phyloP scores from a whole-genome alignment of 2,329 filamentous ascomycete genomes.

The Aplosporella prunicola region DNA sequence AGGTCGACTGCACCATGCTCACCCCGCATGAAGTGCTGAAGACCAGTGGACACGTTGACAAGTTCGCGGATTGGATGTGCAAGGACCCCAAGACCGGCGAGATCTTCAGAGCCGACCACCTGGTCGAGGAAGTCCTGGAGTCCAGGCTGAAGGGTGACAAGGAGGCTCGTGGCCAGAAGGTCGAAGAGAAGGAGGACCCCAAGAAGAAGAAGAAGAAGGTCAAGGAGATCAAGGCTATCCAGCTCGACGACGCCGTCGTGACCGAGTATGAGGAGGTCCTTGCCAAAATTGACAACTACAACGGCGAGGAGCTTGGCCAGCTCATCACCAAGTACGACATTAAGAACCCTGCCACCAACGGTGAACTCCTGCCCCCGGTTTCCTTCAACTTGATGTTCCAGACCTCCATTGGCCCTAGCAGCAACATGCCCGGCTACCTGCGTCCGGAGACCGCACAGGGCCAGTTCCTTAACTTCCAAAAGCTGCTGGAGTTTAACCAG shows the following conservation, averaged over 20 bases:
- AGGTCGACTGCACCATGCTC: constrained; percentile 87
- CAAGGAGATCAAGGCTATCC: constrained; percentile 67
- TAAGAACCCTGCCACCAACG: constrained; percentile 73
- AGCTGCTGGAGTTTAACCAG: constrained; percentile 94
- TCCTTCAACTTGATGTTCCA: constrained; percentile 99
- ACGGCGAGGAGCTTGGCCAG: constrained; percentile 72
- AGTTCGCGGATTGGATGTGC: constrained; percentile 99
- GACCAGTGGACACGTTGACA: constrained; percentile 88
- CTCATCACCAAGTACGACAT: constrained; percentile 89
- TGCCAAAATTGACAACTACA: constrained; percentile 92
- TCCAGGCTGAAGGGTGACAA: constrained; percentile 80
- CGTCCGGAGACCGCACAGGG: constrained; percentile 95
- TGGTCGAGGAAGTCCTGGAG: constrained; percentile 91
- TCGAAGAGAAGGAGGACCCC: constrained; percentile 65
- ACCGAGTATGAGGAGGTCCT: constrained; percentile 86
- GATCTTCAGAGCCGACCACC: constrained; percentile 90
- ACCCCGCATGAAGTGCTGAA: constrained; percentile 92
- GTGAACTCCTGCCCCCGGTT: constrained; percentile 68
- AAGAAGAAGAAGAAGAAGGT: constrained; percentile 87
- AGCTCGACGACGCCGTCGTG: constrained; percentile 77
- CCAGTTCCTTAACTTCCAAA: constrained; percentile 94
- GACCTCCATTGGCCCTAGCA: constrained; percentile 86
- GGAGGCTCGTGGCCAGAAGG: constrained; percentile 75
- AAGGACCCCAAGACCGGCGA: constrained; percentile 97
- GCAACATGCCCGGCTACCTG: constrained; percentile 74